Base-by-base conservation (phyloP, 1,284 basidiomycete species). In the Heterobasidion annosum region DNA sequence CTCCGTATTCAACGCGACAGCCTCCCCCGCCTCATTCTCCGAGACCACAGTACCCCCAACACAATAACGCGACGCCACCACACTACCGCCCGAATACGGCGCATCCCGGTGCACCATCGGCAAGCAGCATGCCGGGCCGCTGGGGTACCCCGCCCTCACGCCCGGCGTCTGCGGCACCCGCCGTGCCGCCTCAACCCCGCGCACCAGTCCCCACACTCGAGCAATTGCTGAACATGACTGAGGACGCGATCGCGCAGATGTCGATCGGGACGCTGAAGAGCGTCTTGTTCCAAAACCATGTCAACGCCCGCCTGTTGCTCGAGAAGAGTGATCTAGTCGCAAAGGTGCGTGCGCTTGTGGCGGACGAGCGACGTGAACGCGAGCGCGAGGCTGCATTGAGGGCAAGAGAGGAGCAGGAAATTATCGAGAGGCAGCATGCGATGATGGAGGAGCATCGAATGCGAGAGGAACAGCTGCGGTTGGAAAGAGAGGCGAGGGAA, bases 251-350 rank as follows among this genome's bases (percentile, higher is more conserved):
- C 8, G 34, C 50, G 40, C n/a, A 12, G 18, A 50, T 51, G 34
- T 42, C 46, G 5, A 45, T 57, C 45, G 40, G 55, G 13, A 16
- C 51, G 7, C 51, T 55, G 42, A 93, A 93, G 65, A 76, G 76
- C 4, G 78, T 93, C n/a, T 68, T 93, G 25, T 89, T 82, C 64
- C 79, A 81, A 53, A 85, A 87, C 57, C 85, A 86, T 54, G 85
- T 89, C 25, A 78, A 76, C 54, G 71, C 77, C 6, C 72, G 82
- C 45, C 65, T 79, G 60, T 70, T 86, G 2, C 70, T 87, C 16
- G 84, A 88, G 71, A 92, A 91, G 69, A 71, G 76, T 43, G 90
- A 93, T 58, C 68, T 93, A 33, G 86, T 93, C 6, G 74, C 68
- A 33, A 84, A 85, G 59, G 90, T 91, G 8, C 63, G 71, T 54